Conservation (phyloP, 1,139 yeast species). For the Pneumocystis sp. region DNA sequence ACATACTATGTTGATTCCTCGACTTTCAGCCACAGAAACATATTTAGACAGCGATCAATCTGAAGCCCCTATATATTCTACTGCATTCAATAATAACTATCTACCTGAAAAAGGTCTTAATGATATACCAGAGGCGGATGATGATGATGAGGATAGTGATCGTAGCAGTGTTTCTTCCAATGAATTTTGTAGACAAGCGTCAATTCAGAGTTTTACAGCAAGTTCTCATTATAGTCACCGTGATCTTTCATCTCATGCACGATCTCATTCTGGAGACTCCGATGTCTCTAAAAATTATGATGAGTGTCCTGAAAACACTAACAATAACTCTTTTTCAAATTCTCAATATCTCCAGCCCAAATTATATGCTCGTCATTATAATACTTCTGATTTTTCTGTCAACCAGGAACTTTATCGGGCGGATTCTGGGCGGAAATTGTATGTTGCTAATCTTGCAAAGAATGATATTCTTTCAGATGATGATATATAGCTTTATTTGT, state of each 20-base stretch:
- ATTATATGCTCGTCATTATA: background rate
- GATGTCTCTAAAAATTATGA: background rate
- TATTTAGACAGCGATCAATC: background rate
- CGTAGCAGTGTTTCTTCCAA: background rate
- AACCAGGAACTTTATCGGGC: background rate
- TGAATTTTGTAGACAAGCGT: background rate
- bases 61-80: background rate
- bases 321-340: background rate
- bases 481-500: background rate
- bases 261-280: background rate
- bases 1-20: conserved; percentile 11
- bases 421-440: background rate
- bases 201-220: background rate
- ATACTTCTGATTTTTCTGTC: background rate
- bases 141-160: background rate
- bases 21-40: conserved; percentile 12
- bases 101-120: background rate
- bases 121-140: background rate
- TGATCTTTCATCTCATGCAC: background rate
- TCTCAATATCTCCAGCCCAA: background rate
- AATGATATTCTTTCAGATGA: background rate
- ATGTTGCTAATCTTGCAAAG: background rate
- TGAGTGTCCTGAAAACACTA: background rate
- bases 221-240: background rate
- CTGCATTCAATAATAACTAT: background rate